Evolutionary conservation across 148 eudicot species (phyloP), one percentile per base, ranked within the genome.

Genomic region (Heliosperma pusillum): DNA sequence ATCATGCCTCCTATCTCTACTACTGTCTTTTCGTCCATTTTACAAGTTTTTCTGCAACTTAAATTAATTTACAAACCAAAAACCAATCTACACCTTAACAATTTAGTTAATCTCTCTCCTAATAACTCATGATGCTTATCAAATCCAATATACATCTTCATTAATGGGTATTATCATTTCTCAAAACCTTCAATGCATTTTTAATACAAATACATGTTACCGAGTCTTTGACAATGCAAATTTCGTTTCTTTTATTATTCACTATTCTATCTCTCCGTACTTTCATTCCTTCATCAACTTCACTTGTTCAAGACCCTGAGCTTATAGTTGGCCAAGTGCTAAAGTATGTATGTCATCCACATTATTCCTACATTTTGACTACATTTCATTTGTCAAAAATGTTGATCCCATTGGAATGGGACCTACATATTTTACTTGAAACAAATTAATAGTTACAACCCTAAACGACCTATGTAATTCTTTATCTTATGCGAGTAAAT

Each of bases 261-360:
- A 42, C 20, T 29, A 42, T 68, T 42, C 5, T 79, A 10, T 67
- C 69, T 44, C 33, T 77, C 13, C 25, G 64, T 17, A 40, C 52
- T 21, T 73, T 73, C 13, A 74, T 36, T 64, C 42, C 25, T 0
- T n/a, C 70, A 42, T 67, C 70, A 8, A 67, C 75, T 61, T 77
- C 33, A 15, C 40, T 74, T 50, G 75, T 77, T 73, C 71, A 77
- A 47, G 75, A 81, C 62, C 84, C 83, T 62, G 75, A 77, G 60
- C 71, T 76, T 19, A 67, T 67, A 40, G 70, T 67, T 20, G 70
- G 70, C 44, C 70, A 67, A 67, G 29, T 67, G 2, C 53, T 67
- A 2, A 40, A 67, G 70, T 67, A 67, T n/a, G 52, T 10, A 12
- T 44, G 2, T 44, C 10, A 7, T 20, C 11, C 53, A 67, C 53